phyloP scores from a whole-genome alignment of 371 early-diverging fungal species.

The Apophysomyces trapeziformis region DNA sequence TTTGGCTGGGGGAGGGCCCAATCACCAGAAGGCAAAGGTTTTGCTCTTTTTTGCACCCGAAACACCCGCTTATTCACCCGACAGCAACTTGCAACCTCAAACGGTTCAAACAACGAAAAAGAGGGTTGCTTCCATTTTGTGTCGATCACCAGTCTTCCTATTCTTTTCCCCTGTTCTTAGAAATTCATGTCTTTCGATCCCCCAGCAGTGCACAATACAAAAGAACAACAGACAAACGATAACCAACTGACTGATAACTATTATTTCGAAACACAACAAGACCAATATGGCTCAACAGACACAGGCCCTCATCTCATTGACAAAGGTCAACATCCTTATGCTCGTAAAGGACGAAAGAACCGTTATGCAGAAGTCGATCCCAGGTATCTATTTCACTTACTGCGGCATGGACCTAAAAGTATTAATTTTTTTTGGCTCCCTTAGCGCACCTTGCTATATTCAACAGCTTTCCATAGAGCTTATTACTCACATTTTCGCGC shows the following conservation, averaged over 20 bases:
- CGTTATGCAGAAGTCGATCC: conserved; percentile 15
- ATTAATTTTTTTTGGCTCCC: too few relatives aligned
- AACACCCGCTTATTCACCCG: neutral
- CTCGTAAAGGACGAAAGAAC: conserved; percentile 15
- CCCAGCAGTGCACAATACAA: conserved; percentile 13
- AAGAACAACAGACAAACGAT: neutral
- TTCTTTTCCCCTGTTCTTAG: neutral
- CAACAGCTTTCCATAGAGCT: conserved; percentile 50
- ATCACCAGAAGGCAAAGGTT: neutral
- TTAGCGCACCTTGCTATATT: conserved; percentile 43
- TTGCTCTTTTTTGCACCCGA: neutral
- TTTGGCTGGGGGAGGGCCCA: neutral
- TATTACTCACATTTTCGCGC: conserved; percentile 50
- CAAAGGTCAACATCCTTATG: conserved; percentile 7
- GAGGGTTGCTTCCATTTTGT: conserved; percentile 1
- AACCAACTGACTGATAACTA: neutral
- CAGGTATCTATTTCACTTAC: neutral
- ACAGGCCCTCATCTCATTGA: conserved; percentile 9
- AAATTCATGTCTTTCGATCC: conserved; percentile 45
- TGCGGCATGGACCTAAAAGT: neutral
- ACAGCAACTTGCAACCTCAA: conserved; percentile 3
- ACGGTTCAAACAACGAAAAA: neutral
- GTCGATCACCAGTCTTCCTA: neutral
- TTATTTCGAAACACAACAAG: conserved; percentile 6
- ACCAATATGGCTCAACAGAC: conserved; percentile 21